Evolutionary conservation across 2,329 filamentous ascomycete species (phyloP).

Genomic region (Pseudogymnoascus sp.): DNA sequence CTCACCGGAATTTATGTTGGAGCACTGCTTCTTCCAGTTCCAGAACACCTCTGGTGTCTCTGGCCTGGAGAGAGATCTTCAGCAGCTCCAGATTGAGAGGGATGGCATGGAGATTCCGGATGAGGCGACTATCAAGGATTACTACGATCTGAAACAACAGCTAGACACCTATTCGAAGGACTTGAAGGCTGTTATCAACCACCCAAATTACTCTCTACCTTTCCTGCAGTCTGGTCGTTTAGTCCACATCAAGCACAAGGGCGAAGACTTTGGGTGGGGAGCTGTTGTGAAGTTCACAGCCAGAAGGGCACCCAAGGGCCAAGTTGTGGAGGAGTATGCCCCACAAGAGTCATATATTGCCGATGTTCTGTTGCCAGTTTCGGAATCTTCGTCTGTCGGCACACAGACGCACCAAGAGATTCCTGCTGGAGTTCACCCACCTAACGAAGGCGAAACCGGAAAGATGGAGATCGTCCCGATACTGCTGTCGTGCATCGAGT

Average conservation of each 20-base stretch:
- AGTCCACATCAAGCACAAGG: constrained; percentile 74
- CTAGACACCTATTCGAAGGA: constrained; percentile 79
- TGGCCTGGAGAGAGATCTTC: constrained; percentile 74
- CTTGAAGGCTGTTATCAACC: constrained; percentile 85
- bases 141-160: constrained; percentile 83
- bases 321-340: constrained; percentile 57
- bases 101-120: constrained; percentile 72
- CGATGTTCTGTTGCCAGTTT: constrained; percentile 68
- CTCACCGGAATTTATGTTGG: constrained; percentile 97
- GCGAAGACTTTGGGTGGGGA: constrained; percentile 90
- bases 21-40: constrained; percentile 96
- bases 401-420: constrained; percentile 60
- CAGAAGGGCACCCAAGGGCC: constrained; percentile 60
- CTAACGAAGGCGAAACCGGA: constrained; percentile 55
- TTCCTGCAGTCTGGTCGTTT: constrained; percentile 86
- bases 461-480: constrained; percentile 82
- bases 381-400: constrained; percentile 44
- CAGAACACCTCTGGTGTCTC: constrained; percentile 89
- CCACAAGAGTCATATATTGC: constrained; percentile 76
- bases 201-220: constrained; percentile 77
- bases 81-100: constrained; percentile 68
- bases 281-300: constrained; percentile 69
- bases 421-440: constrained; percentile 55
- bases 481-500: constrained; percentile 76
- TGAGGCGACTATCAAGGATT: constrained; percentile 84